Conservation (phyloP, 139 green algal genomes). For the Chara braunii region DNA sequence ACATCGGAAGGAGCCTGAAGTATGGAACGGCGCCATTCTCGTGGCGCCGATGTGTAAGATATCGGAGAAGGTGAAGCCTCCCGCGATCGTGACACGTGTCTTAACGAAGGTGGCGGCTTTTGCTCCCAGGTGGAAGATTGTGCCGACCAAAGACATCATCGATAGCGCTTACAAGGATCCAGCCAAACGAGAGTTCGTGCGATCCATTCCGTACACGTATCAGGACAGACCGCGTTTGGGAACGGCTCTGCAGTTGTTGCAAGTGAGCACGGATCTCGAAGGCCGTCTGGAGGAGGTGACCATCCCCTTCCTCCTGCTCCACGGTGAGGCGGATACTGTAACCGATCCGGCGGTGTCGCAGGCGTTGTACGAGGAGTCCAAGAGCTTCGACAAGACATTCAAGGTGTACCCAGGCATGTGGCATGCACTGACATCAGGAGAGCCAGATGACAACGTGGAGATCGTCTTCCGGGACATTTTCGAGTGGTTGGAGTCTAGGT, state of each 20-base stretch:
- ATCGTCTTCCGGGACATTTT: constrained; percentile 8
- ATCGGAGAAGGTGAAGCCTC: constrained; percentile 26
- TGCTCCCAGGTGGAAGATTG: constrained; percentile 11
- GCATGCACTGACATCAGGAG: constrained; percentile 27
- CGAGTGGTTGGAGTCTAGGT: no score
- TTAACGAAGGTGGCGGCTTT: constrained; percentile 2
- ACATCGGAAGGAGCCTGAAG: not conserved
- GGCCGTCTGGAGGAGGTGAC: constrained; percentile 27
- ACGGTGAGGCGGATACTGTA: constrained; percentile 21
- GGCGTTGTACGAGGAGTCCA: constrained; percentile 25
- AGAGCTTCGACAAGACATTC: constrained; percentile 33
- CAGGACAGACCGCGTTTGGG: constrained; percentile 16
- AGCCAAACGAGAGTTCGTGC: not conserved
- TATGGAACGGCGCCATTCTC: constrained; percentile 3
- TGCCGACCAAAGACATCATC: constrained; percentile 29
- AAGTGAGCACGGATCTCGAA: constrained; percentile 6
- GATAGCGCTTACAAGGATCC: constrained; percentile 8
- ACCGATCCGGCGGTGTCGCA: constrained; percentile 26
- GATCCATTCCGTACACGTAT: constrained; percentile 6
- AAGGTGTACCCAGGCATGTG: constrained; percentile 36
- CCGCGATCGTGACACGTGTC: constrained; percentile 8
- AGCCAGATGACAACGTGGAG: constrained; percentile 23
- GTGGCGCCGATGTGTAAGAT: constrained; percentile 21
- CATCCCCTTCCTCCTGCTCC: constrained; percentile 31
- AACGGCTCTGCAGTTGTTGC: constrained; percentile 12